Evolutionary conservation across 495 filamentous ascomycete genomes (phyloP).

Genomic region (Hypomontagnella submonticulosa): DNA sequence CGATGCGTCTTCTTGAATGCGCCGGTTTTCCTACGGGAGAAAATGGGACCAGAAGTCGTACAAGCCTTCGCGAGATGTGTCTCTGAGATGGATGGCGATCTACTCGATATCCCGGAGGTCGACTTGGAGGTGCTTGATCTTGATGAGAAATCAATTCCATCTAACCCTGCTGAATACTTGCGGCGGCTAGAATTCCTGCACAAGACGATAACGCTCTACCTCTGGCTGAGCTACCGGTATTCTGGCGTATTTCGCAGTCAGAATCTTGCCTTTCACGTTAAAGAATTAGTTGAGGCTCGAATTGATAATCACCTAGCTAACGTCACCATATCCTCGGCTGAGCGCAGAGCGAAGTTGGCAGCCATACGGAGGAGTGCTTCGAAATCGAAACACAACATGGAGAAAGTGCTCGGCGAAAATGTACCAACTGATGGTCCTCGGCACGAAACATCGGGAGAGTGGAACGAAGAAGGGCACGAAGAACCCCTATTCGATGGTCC

Average conservation of each 20-base stretch:
- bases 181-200: conserved; percentile 78
- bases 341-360: conserved; percentile 27
- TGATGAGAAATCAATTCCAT: conserved; percentile 47
- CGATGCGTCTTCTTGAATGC: conserved; percentile 79
- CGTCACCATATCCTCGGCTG: conserved; percentile 38
- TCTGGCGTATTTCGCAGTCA: conserved; percentile 83
- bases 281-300: conserved; percentile 77
- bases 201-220: conserved; percentile 81
- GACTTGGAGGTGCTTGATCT: conserved; percentile 75
- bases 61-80: conserved; percentile 73
- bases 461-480: conserved; percentile 48
- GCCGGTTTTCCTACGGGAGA: conserved; percentile 62
- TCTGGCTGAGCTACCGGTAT: conserved; percentile 83
- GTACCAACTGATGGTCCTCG: conserved; percentile 1
- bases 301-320: conserved; percentile 73
- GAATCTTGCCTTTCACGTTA: conserved; percentile 80
- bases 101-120: conserved; percentile 71
- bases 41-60: conserved; percentile 54
- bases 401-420: conserved; percentile 32
- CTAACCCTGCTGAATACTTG: conserved; percentile 65
- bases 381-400: conserved; percentile 17
- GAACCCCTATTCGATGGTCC: conserved; percentile 43
- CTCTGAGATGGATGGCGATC: conserved; percentile 69
- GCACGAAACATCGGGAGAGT: conserved; percentile 44
- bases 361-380: conserved; percentile 38